phyloP scores from a whole-genome alignment of 768 basidiomycete species.

The Lentinula edodes region DNA sequence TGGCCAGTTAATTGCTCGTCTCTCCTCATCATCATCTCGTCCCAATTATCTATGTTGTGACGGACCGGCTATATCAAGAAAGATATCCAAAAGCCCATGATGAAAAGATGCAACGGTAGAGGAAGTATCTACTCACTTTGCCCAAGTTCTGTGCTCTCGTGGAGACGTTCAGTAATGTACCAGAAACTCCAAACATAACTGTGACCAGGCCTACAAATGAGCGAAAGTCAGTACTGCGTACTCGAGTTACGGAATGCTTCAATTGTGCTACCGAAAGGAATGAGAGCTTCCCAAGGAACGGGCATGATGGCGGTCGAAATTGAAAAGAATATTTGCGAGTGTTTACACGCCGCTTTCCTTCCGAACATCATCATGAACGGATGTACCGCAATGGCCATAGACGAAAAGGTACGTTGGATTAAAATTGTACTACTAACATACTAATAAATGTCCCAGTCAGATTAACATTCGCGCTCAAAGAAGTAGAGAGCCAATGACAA shows the following conservation, averaged over 20 bases:
- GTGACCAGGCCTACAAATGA: conserved; percentile 64
- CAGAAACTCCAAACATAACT: conserved; percentile 85
- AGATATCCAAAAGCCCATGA: neutral
- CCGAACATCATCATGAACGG: no score
- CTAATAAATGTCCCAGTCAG: no score
- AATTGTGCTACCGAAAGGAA: conserved; percentile 74
- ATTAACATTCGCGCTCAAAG: no score
- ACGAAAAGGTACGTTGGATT: no score
- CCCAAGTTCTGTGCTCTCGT: conserved; percentile 82
- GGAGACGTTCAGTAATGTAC: conserved; percentile 78
- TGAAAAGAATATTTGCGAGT: neutral
- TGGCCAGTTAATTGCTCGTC: conserved; percentile 87
- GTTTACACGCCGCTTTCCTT: neutral
- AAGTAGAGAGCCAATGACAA: no score
- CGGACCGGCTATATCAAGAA: conserved; percentile 57
- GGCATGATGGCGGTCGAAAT: conserved; percentile 56
- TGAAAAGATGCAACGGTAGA: neutral
- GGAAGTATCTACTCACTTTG: conserved; percentile 50
- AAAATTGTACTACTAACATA: no score
- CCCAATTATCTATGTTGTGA: conserved; percentile 86
- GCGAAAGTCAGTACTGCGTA: neutral
- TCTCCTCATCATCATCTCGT: conserved; percentile 93
- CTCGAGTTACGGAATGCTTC: neutral
- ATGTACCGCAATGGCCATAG: no score
- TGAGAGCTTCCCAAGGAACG: conserved; percentile 94